Evolutionary conservation across 345 rosid species (phyloP).

Genomic region (Rhodamnia rubescens): DNA sequence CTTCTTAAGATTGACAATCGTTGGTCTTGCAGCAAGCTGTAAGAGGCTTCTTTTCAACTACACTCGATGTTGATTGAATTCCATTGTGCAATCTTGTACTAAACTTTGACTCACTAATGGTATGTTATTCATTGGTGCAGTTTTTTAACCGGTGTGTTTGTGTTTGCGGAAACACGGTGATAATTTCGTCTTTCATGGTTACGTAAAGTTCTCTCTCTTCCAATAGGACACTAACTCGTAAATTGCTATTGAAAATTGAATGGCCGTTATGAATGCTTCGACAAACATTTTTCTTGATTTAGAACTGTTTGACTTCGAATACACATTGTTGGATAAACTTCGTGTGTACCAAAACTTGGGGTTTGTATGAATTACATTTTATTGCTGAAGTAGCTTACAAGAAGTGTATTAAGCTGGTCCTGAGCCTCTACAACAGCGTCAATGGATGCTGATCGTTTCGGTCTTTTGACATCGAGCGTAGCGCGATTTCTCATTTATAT

Average conservation of each 20-base stretch:
- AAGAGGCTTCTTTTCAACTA: slow-evolving; percentile 11
- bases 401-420: background rate
- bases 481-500: background rate
- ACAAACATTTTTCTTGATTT: background rate
- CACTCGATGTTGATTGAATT: no score
- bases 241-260: background rate
- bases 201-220: background rate
- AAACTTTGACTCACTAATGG: background rate
- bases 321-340: background rate
- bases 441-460: background rate
- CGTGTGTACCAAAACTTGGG: background rate
- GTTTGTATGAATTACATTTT: background rate
- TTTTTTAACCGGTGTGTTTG: slow-evolving; percentile 84
- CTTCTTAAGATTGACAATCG: no score
- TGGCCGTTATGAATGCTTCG: background rate
- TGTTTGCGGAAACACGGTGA: slow-evolving; percentile 87
- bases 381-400: background rate
- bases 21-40: slow-evolving; percentile 46
- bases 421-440: background rate
- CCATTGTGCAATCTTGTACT: background rate
- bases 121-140: slow-evolving; percentile 11
- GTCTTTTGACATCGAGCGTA: background rate
- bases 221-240: background rate
- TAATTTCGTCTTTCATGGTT: background rate
- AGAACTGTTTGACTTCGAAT: background rate